Base-by-base conservation (phyloP, 345 rosid species). In the Acer campestre region DNA sequence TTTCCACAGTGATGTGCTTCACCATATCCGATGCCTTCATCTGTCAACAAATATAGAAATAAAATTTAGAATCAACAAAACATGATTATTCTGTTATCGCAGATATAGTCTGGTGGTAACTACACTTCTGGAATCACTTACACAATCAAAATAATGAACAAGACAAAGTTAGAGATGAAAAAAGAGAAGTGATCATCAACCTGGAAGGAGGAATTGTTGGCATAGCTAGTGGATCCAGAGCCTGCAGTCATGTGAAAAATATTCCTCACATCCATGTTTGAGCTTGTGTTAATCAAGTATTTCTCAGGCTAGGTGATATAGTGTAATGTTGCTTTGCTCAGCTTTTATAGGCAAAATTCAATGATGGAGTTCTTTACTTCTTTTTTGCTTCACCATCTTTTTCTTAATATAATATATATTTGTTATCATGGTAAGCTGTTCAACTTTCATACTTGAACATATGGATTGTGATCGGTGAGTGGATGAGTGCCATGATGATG, bases 21-120 rank as follows among this genome's bases (percentile, higher is more conserved):
- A 85, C 87, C 86, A 78, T 83, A 49, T 88, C 88, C 1, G 88
- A 82, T 31, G 87, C 89, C 77, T 73, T 80, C 80, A 86, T 88
- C 92, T 88, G 85, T 67, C 18, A 63, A 53, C 18, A 35, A 35
- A 35, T 35, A 5, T 35, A 35, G 38, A 5, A 35, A 35, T 35
- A 35, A 35, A 35, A 35, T 35, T 35, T 35, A 35, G 38, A 35
- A 5, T 4, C 38, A 35, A 35, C 38, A 4, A 35, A 35, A 35
- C 38, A 35, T 35, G 6, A 35, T 4, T 35, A 35, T 35, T 31
- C 0, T 31, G 35, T 3, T 5, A 31, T 31, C 35, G 35, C 35
- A 31, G 35, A 5, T 31, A 31, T 31, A 31, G 35, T 35, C 6
- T 0, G 6, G 7, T 35, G 38, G 6, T 35, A 35, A 35, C 38